These are phyloP conservation scores for Coniferiporia weirii DNA, from an alignment of 1,284 basidiomycete species.

Conservation along the genomic window DNA sequence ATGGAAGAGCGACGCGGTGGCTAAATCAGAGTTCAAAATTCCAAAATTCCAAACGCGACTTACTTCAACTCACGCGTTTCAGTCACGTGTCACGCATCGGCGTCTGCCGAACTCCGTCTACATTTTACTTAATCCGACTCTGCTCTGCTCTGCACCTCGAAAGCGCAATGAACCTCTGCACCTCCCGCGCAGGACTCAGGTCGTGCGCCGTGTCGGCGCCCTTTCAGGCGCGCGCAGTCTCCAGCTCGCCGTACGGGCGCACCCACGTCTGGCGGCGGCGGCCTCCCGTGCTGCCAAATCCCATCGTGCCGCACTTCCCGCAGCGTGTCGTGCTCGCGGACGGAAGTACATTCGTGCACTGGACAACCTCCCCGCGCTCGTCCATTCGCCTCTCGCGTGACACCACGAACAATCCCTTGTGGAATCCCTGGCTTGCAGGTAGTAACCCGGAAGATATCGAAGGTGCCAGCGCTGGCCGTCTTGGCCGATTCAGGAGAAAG, in stretches of 20 bases:
- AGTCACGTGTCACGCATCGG: not conserved
- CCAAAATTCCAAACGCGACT: not conserved
- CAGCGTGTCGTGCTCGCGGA: conserved; percentile 80
- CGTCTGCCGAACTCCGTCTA: not conserved
- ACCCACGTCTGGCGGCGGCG: conserved; percentile 73
- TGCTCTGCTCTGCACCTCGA: not conserved
- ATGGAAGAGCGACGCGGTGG: not conserved
- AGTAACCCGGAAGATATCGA: conserved; percentile 55
- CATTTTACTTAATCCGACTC: not conserved
- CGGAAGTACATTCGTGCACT: conserved; percentile 81
- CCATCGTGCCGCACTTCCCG: conserved; percentile 77
- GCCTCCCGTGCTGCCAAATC: conserved; percentile 62
- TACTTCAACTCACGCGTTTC: not conserved
- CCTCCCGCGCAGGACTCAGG: not conserved
- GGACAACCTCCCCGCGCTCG: conserved; percentile 80
- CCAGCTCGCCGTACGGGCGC: conserved; percentile 68
- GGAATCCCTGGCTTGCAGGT: conserved; percentile 38
- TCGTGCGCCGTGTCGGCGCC: no score
- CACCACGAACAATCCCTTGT: conserved; percentile 80
- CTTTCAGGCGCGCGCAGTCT: conserved; percentile 39
- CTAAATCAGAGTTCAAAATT: not conserved
- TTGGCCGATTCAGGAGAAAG: conserved; percentile 74
- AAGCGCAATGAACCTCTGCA: not conserved
- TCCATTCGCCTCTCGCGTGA: conserved; percentile 73
- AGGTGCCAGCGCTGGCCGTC: conserved; percentile 63